Evolutionary conservation across 2,329 filamentous ascomycete species (phyloP).

Genomic region (Penicillium thymicola): DNA sequence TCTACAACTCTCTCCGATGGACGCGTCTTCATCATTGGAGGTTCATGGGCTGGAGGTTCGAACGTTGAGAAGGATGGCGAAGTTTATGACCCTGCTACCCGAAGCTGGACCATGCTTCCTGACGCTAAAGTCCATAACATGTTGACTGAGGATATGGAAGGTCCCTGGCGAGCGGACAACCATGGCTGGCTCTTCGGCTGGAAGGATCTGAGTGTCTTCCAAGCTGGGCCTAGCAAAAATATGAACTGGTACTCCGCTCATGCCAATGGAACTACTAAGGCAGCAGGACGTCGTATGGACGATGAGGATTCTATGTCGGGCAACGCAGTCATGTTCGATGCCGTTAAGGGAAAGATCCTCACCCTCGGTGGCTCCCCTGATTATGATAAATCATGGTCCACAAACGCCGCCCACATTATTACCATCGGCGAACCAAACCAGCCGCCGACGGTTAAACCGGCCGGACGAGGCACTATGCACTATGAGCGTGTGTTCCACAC

Average conservation of each 20-base stretch:
- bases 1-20: conserved; percentile 52
- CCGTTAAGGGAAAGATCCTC: conserved; percentile 53
- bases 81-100: conserved; percentile 47
- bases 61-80: conserved; percentile 55
- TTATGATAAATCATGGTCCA: conserved; percentile 46
- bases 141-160: conserved; percentile 42
- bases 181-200: conserved; percentile 55
- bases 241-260: conserved; percentile 58
- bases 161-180: conserved; percentile 49
- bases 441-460: conserved; percentile 24
- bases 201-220: conserved; percentile 50
- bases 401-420: conserved; percentile 49
- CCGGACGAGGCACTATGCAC: conserved; percentile 49
- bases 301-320: conserved; percentile 56
- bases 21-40: conserved; percentile 57
- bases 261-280: conserved; percentile 40
- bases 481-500: conserved; percentile 46
- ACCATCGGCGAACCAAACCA: conserved; percentile 40
- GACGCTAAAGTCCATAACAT: conserved; percentile 47
- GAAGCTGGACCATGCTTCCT: conserved; percentile 49
- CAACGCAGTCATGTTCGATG: conserved; percentile 58
- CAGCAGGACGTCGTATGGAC: conserved; percentile 45
- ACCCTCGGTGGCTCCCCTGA: conserved; percentile 50
- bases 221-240: conserved; percentile 52
- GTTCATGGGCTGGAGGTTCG: conserved; percentile 52